Base-by-base conservation (phyloP, 2,329 filamentous ascomycete genomes). In the Metarhizium sp. region DNA sequence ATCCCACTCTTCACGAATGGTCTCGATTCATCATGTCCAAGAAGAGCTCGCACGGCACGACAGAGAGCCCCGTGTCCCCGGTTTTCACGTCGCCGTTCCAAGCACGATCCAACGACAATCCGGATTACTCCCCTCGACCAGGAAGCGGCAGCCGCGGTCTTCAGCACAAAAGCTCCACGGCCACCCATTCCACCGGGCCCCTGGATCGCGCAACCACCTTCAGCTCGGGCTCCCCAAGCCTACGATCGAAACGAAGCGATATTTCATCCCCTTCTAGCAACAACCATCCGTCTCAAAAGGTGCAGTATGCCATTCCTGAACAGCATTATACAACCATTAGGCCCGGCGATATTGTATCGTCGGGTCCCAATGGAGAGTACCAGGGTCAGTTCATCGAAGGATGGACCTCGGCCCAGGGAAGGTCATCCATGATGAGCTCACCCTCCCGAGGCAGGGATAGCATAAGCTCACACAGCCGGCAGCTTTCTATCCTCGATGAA, bases 241-340 rank as follows among this genome's bases (percentile, higher is more conserved):
- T 86, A 51, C 78, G 80, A 18, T 86, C 83, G 3, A 80, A 79
- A 59, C 76, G 78, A 36, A 86, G 83, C 59, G 83, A 86, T 59
- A 64, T 86, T 3, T 86, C 83, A 2, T 81, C 79, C 3, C 79
- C 79, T 13, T 77, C 77, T 16, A 81, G 75, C 57, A 76, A 72
- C 40, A 75, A 74, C 59, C 72, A 73, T 48, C 71, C 73, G 11
- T 64, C 63, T 13, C 67, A 68, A 36, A 69, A 72, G 36, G 66
- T 73, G 59, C 69, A 67, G 48, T 74, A 71, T 55, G 60, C 67
- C 50, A 70, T 71, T 34, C 71, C 67, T 42, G 67, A 69, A 6
- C 73, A 81, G 54, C 74, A 78, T 57, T 84, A 81, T 57, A 74
- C 78, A 2, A 75, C 73, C 1, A 70, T 77, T 13, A 69, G 78